These are phyloP conservation scores for Talaromyces sp. DNA, from an alignment of 2,329 filamentous ascomycete genomes.

Conservation along the genomic window DNA sequence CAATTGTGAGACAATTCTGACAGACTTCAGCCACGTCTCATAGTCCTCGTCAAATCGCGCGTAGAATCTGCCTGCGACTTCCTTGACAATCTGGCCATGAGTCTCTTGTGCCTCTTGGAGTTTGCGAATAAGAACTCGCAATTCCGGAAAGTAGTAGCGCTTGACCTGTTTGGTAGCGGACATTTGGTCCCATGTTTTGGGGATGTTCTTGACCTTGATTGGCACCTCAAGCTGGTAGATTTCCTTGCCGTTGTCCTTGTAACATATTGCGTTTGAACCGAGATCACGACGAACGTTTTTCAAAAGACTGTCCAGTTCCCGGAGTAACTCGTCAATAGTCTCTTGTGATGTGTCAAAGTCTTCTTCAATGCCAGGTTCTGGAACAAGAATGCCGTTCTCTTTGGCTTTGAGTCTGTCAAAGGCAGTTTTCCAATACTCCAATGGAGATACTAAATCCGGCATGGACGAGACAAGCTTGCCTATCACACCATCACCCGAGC, in stretches of 20 bases:
- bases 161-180: conserved; percentile 86
- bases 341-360: conserved; percentile 85
- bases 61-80: conserved; percentile 78
- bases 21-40: conserved; percentile 76
- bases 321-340: conserved; percentile 67
- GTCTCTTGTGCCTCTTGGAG: conserved; percentile 92
- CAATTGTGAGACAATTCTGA: conserved; percentile 82
- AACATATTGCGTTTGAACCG: conserved; percentile 67
- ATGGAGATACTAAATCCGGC: conserved; percentile 69
- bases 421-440: conserved; percentile 83
- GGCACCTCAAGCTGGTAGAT: conserved; percentile 94
- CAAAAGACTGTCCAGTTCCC: conserved; percentile 64
- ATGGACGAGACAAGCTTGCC: conserved; percentile 76
- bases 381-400: conserved; percentile 75
- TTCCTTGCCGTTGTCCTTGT: conserved; percentile 86
- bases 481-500: conserved; percentile 74
- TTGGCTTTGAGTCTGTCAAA: conserved; percentile 79
- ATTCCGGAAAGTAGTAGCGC: conserved; percentile 84
- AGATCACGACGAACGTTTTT: conserved; percentile 66
- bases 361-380: conserved; percentile 78
- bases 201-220: conserved; percentile 72
- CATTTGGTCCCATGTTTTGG: conserved; percentile 90
- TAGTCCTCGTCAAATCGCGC: conserved; percentile 85
- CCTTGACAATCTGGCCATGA: conserved; percentile 83
- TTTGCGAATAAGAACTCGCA: conserved; percentile 74